Conservation (phyloP, 1,139 yeast species). For the Yamadazyma dushanensis region DNA sequence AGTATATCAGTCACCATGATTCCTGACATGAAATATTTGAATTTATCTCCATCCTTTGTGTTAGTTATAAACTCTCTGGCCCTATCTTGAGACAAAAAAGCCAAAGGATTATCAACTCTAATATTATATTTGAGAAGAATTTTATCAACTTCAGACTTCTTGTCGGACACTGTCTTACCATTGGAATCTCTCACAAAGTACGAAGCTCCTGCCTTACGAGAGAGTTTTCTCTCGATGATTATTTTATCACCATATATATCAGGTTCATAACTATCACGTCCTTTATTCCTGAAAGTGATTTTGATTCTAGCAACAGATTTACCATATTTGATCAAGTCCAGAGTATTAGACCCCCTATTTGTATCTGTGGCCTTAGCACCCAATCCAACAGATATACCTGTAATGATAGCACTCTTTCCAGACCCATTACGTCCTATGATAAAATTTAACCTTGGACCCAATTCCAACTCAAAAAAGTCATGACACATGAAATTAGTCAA, state of each 20-base stretch:
- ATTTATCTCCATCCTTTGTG: constrained; percentile 70
- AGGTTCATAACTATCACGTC: constrained; percentile 62
- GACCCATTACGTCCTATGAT: constrained; percentile 95
- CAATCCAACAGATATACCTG: constrained; percentile 86
- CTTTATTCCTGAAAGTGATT: constrained; percentile 62
- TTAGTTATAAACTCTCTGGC: constrained; percentile 87
- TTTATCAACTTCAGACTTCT: constrained; percentile 64
- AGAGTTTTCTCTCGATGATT: constrained; percentile 68
- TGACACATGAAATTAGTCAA: constrained; percentile 83
- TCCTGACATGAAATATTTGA: constrained; percentile 76
- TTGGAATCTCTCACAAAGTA: constrained; percentile 55
- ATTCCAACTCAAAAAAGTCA: constrained; percentile 66
- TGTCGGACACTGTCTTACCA: constrained; percentile 54
- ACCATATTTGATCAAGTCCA: constrained; percentile 78
- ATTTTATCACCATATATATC: constrained; percentile 68
- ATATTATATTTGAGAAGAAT: constrained; percentile 72
- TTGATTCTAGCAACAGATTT: constrained; percentile 60
- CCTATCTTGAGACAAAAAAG: constrained; percentile 89
- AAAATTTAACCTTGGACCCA: constrained; percentile 86
- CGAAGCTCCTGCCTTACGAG: constrained; percentile 45
- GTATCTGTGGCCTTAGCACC: constrained; percentile 97
- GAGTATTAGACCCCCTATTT: constrained; percentile 73
- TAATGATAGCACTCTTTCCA: constrained; percentile 90
- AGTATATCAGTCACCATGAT: constrained; percentile 66
- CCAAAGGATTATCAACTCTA: constrained; percentile 88